Conservation (phyloP, 768 basidiomycete genomes). For the Serendipita vermifera region DNA sequence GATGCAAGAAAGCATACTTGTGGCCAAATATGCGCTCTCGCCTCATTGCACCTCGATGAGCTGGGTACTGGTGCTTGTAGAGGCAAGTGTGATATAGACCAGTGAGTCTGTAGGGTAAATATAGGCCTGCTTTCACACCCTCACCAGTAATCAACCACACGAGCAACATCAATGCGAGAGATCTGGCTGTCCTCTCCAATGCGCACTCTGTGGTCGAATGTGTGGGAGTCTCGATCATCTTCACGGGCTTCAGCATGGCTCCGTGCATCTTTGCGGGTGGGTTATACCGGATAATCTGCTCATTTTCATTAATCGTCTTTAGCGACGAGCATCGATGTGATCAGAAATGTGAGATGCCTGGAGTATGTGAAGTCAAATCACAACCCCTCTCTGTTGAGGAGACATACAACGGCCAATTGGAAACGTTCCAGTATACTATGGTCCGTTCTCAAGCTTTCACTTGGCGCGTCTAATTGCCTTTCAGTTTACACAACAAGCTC, state of each 20-base stretch:
- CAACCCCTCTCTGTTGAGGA: slow-evolving; percentile 47
- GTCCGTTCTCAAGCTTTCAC: neutral
- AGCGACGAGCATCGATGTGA: slow-evolving; percentile 46
- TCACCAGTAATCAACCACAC: slow-evolving; percentile 23
- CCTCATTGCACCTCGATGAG: neutral
- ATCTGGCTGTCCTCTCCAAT: slow-evolving; percentile 38
- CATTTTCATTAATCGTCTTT: neutral
- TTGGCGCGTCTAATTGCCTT: neutral
- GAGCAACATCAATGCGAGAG: slow-evolving; percentile 37
- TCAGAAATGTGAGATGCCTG: slow-evolving; percentile 30
- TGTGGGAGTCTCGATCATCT: slow-evolving; percentile 40
- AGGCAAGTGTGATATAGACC: neutral
- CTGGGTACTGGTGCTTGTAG: too few species aligned
- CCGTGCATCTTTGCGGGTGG: slow-evolving; percentile 47
- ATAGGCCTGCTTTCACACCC: neutral
- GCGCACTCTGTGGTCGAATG: slow-evolving; percentile 42
- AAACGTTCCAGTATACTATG: slow-evolving; percentile 40
- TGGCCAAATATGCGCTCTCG: slow-evolving; percentile 28
- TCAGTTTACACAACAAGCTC: slow-evolving; percentile 25
- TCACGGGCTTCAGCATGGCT: slow-evolving; percentile 32
- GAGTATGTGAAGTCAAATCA: slow-evolving; percentile 47
- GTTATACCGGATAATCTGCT: slow-evolving; percentile 12
- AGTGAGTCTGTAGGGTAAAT: neutral
- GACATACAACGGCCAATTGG: slow-evolving; percentile 45
- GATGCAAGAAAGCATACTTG: slow-evolving; percentile 42